Conservation (phyloP, 352 stramenopile genomes). For the Phytophthora citricola region DNA sequence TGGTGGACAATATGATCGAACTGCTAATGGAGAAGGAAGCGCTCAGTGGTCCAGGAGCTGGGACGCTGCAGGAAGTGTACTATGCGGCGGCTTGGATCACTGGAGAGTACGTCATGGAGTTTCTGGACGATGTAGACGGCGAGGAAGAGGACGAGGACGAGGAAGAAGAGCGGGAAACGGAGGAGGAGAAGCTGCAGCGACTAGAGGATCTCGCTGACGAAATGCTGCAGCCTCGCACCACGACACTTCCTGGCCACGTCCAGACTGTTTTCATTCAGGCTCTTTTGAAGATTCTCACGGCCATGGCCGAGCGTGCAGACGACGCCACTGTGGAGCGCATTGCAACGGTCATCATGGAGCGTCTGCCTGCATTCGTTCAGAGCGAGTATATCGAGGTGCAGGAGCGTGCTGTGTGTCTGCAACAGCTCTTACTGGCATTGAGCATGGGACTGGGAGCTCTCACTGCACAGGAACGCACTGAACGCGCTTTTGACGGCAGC, state of each 20-base stretch:
- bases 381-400: constrained; percentile 95
- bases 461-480: constrained; percentile 64
- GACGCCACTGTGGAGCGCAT: constrained; percentile 87
- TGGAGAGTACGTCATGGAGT: constrained; percentile 96
- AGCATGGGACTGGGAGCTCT: constrained; percentile 66
- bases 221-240: constrained; percentile 82
- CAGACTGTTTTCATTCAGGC: constrained; percentile 96
- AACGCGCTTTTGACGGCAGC: constrained; percentile 70
- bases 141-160: constrained; percentile 79
- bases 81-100: constrained; percentile 97
- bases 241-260: constrained; percentile 86
- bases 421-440: constrained; percentile 73
- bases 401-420: constrained; percentile 92
- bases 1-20: constrained; percentile 95
- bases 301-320: constrained; percentile 76
- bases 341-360: constrained; percentile 83
- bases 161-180: constrained; percentile 72
- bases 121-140: constrained; percentile 83
- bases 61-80: constrained; percentile 94
- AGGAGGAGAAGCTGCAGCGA: constrained; percentile 88
- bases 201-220: constrained; percentile 83
- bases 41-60: constrained; percentile 68
- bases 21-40: constrained; percentile 92
- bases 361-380: constrained; percentile 89
- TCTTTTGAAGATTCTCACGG: constrained; percentile 89